Evolutionary conservation across 768 basidiomycete genomes (phyloP).

Genomic region (Tylopilus cervinicoccineus): DNA sequence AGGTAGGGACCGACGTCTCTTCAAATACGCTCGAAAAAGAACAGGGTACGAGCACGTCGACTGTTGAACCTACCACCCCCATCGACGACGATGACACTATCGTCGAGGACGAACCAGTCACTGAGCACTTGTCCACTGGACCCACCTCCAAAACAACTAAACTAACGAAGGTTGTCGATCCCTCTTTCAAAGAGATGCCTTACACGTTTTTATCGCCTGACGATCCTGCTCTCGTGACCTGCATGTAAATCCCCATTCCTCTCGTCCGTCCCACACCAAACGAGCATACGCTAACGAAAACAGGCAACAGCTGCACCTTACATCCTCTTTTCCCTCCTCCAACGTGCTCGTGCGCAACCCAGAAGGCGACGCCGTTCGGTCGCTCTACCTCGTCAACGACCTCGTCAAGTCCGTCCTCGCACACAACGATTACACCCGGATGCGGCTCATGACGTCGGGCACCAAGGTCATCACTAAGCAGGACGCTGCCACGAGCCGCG

Average conservation of each 20-base stretch:
- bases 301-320: slow-evolving; percentile 73
- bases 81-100: slow-evolving; percentile 1
- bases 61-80: background rate
- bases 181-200: slow-evolving; percentile 82
- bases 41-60: slow-evolving; percentile 5
- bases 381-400: slow-evolving; percentile 85
- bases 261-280: background rate
- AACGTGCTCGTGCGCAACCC: slow-evolving; percentile 89
- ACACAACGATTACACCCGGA: slow-evolving; percentile 77
- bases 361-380: slow-evolving; percentile 63
- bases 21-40: slow-evolving; percentile 2
- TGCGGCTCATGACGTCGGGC: slow-evolving; percentile 89
- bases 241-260: slow-evolving; percentile 55
- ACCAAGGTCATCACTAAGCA: slow-evolving; percentile 92
- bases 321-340: slow-evolving; percentile 61
- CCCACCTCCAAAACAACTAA: background rate
- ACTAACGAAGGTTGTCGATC: slow-evolving; percentile 22
- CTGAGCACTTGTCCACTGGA: background rate
- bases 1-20: slow-evolving; percentile 30
- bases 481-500: slow-evolving; percentile 54
- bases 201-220: slow-evolving; percentile 74
- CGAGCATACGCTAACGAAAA: background rate
- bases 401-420: slow-evolving; percentile 76
- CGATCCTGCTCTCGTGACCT: slow-evolving; percentile 65
- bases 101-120: background rate